phyloP scores from a whole-genome alignment of 2,329 filamentous ascomycete genomes.

The Tolypocladium cylindrosporum region DNA sequence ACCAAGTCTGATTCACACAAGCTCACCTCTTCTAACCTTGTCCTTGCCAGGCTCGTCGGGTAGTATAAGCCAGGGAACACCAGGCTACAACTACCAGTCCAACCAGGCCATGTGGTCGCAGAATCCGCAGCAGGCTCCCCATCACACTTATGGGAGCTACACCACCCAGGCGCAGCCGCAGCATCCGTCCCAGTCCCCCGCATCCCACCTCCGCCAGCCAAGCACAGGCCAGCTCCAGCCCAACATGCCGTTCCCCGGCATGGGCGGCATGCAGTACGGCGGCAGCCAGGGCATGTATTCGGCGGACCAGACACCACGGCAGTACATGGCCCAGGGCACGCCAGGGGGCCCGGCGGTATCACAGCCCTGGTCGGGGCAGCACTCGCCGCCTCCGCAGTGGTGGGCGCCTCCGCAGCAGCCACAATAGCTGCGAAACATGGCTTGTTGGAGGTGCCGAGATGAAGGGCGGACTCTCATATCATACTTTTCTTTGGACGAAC shows the following conservation, averaged over 20 bases:
- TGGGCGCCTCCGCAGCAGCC: slow-evolving; percentile 42
- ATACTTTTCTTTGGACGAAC: slow-evolving; percentile 13
- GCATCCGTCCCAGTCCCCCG: slow-evolving; percentile 43
- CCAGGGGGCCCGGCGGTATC: slow-evolving; percentile 38
- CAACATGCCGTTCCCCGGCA: slow-evolving; percentile 52
- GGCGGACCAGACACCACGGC: slow-evolving; percentile 52
- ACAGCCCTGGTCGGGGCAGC: slow-evolving; percentile 48
- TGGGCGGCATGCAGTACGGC: slow-evolving; percentile 50
- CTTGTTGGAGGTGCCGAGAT: neutral
- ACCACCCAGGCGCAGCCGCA: slow-evolving; percentile 42
- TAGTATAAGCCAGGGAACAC: slow-evolving; percentile 39
- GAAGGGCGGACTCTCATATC: neutral
- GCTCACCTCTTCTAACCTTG: neutral
- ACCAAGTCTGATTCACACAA: slow-evolving; percentile 27
- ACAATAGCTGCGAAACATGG: slow-evolving; percentile 12
- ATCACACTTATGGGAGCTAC: slow-evolving; percentile 43
- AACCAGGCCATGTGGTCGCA: slow-evolving; percentile 56
- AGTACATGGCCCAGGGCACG: slow-evolving; percentile 57
- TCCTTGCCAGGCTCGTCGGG: slow-evolving; percentile 35
- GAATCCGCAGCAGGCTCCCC: slow-evolving; percentile 52
- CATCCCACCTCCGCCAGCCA: slow-evolving; percentile 51
- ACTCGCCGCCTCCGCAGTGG: slow-evolving; percentile 51
- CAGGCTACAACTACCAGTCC: slow-evolving; percentile 57
- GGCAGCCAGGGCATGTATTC: slow-evolving; percentile 49
- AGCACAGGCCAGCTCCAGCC: slow-evolving; percentile 46